These are phyloP conservation scores for Claviceps sp. DNA, from an alignment of 2,329 filamentous ascomycete species.

Conservation along the genomic window DNA sequence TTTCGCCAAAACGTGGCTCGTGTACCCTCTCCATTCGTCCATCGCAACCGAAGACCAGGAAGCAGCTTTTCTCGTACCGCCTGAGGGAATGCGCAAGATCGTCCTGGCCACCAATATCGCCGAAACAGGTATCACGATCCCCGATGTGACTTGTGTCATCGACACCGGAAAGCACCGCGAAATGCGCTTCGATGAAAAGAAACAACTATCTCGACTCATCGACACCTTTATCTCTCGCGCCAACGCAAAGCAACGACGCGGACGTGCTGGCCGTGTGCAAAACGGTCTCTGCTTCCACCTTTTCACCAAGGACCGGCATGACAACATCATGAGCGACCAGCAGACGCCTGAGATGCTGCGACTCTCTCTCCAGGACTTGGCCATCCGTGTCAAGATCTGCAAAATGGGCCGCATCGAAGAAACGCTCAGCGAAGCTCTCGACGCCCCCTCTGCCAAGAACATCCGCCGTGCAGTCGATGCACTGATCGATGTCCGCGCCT, in stretches of 20 bases:
- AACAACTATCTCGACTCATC: constrained; percentile 79
- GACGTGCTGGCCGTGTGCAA: constrained; percentile 89
- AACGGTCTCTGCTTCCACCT: constrained; percentile 91
- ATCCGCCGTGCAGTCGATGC: constrained; percentile 87
- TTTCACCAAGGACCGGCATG: constrained; percentile 82
- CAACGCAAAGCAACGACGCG: constrained; percentile 88
- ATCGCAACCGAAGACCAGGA: constrained; percentile 97
- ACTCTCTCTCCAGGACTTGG: constrained; percentile 83
- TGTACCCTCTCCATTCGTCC: constrained; percentile 84
- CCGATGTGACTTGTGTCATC: constrained; percentile 92
- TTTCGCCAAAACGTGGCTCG: constrained; percentile 66
- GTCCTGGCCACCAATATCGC: constrained; percentile 96
- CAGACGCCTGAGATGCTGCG: constrained; percentile 95
- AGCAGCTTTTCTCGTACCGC: constrained; percentile 76
- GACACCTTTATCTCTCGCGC: constrained; percentile 93
- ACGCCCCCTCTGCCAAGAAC: constrained; percentile 82
- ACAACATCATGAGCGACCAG: constrained; percentile 73
- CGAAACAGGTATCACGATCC: constrained; percentile 96
- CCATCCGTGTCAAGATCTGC: constrained; percentile 94
- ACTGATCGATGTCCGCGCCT: constrained; percentile 79
- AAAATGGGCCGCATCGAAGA: constrained; percentile 88
- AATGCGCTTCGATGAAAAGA: constrained; percentile 89
- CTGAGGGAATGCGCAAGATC: constrained; percentile 73
- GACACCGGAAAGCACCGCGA: constrained; percentile 95
- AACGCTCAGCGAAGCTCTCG: constrained; percentile 74